phyloP scores from a whole-genome alignment of 1,139 yeast genomes.

The Sugiyamaella novakii region DNA sequence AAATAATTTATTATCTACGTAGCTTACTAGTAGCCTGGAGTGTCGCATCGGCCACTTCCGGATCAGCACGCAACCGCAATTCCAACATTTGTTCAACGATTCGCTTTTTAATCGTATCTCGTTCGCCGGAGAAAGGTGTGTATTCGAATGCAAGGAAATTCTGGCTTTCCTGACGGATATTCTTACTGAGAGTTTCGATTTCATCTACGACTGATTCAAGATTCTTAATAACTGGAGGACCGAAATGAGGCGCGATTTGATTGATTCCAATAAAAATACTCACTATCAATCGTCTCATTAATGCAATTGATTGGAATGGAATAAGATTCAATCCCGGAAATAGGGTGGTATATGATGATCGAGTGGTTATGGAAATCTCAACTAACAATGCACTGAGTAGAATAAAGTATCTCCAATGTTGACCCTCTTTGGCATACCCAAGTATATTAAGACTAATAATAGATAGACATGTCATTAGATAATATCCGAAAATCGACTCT shows the following conservation, averaged over 20 bases:
- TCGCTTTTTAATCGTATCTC: slow-evolving; percentile 15
- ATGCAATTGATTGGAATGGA: slow-evolving; percentile 31
- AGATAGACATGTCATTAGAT: slow-evolving; percentile 28
- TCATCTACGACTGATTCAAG: slow-evolving; percentile 18
- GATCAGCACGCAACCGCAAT: slow-evolving; percentile 27
- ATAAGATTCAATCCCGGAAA: slow-evolving; percentile 25
- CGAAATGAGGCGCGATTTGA: slow-evolving; percentile 26
- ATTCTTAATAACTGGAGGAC: slow-evolving; percentile 11
- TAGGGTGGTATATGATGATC: slow-evolving; percentile 21
- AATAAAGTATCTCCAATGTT: slow-evolving; percentile 35
- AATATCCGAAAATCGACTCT: slow-evolving; percentile 27
- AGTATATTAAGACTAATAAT: slow-evolving; percentile 29
- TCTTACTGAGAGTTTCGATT: slow-evolving; percentile 16
- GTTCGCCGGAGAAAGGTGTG: slow-evolving; percentile 22
- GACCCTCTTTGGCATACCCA: slow-evolving; percentile 31
- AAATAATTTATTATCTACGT: neutral
- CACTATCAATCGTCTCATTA: slow-evolving; percentile 25
- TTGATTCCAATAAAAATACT: slow-evolving; percentile 24
- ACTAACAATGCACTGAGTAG: slow-evolving; percentile 27
- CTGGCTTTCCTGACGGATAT: slow-evolving; percentile 20
- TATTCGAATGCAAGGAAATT: slow-evolving; percentile 23
- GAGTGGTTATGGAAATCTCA: slow-evolving; percentile 33
- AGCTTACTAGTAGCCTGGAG: slow-evolving; percentile 4
- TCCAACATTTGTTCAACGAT: slow-evolving; percentile 24
- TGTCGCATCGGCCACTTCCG: slow-evolving; percentile 29